phyloP scores from a whole-genome alignment of 1,139 yeast species.

The Dujonia santamariae region DNA sequence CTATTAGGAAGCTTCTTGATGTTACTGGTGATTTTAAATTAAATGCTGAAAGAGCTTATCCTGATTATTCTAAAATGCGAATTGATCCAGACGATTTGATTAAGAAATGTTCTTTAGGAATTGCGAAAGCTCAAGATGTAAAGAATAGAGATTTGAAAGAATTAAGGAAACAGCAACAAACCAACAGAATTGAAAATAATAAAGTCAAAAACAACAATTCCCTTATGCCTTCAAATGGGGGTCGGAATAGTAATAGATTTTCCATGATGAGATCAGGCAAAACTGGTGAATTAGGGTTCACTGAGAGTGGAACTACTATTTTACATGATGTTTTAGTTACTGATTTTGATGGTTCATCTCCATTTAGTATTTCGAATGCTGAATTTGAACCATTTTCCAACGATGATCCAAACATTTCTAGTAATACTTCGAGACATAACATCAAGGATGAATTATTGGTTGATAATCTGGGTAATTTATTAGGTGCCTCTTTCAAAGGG shows the following conservation, averaged over 20 bases:
- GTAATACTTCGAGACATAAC: conserved; percentile 12
- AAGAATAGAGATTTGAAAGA: conserved; percentile 22
- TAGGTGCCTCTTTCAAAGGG: conserved; percentile 81
- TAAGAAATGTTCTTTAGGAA: conserved; percentile 58
- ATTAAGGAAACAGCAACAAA: conserved; percentile 9
- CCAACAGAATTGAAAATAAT: neutral
- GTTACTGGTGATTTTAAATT: conserved; percentile 73
- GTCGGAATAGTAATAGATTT: conserved; percentile 38
- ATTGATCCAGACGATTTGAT: conserved; percentile 66
- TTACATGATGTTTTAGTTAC: conserved; percentile 46
- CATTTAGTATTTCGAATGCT: conserved; percentile 41
- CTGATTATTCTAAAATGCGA: conserved; percentile 60
- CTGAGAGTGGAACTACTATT: conserved; percentile 58
- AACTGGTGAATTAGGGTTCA: conserved; percentile 49
- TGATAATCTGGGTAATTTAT: conserved; percentile 48
- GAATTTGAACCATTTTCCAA: conserved; percentile 38
- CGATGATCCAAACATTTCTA: conserved; percentile 10
- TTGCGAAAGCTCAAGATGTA: conserved; percentile 44
- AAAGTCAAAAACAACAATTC: neutral
- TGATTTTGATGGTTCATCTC: conserved; percentile 36
- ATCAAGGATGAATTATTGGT: conserved; percentile 46
- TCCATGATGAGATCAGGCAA: conserved; percentile 62
- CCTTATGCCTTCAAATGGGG: no score
- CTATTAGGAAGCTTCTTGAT: conserved; percentile 38
- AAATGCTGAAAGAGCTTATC: conserved; percentile 63